Evolutionary conservation across 2,329 filamentous ascomycete species (phyloP).

Genomic region (Calcarisporium arbuscula): DNA sequence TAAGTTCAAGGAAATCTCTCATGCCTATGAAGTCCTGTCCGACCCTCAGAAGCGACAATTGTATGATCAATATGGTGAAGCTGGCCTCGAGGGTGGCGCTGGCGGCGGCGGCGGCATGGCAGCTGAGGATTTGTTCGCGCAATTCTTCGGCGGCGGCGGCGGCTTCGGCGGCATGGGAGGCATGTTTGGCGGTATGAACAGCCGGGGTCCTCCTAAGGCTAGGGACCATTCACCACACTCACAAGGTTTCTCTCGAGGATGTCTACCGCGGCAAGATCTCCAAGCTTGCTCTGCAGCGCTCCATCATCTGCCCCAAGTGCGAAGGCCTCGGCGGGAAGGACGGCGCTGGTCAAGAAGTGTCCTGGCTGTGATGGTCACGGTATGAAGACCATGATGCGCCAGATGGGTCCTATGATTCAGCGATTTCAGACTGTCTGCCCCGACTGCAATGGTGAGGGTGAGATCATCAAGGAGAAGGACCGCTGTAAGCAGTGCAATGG

Average conservation of each 20-base stretch:
- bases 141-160: constrained; percentile 87
- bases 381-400: constrained; percentile 99
- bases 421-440: constrained; percentile 99
- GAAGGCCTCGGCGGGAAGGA: constrained; percentile 94
- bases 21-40: constrained; percentile 91
- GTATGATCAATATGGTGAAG: constrained; percentile 97
- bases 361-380: constrained; percentile 84
- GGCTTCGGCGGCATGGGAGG: constrained; percentile 58
- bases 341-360: constrained; percentile 92
- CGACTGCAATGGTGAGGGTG: constrained; percentile 95
- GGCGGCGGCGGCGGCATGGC: constrained; percentile 78
- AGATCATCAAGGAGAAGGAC: constrained; percentile 95
- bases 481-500: constrained; percentile 93
- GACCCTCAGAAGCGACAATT: constrained; percentile 85
- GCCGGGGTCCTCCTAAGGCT: constrained; percentile 77
- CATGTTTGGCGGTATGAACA: constrained; percentile 74
- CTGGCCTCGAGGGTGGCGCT: constrained; percentile 84
- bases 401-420: constrained; percentile 99
- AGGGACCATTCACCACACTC: constrained; percentile 95
- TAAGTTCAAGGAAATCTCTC: constrained; percentile 97
- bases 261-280: constrained; percentile 98
- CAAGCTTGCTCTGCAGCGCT: constrained; percentile 94
- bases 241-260: constrained; percentile 96
- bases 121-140: constrained; percentile 90
- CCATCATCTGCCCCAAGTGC: constrained; percentile 92